Conservation (phyloP, 169 alveolate genomes). For the Hammondia hammondi region DNA sequence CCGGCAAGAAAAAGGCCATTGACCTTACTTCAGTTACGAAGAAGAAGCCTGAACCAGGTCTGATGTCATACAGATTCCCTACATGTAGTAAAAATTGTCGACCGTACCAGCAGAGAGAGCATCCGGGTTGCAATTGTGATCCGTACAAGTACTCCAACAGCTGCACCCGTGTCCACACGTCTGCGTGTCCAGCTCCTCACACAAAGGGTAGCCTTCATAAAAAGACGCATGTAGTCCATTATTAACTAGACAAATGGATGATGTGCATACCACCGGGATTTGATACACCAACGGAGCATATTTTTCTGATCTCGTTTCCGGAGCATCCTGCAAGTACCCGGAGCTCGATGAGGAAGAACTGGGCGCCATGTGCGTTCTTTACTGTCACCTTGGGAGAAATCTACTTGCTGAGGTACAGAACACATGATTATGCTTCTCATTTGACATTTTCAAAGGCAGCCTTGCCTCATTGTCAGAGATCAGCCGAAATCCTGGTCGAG, state of each 20-base stretch:
- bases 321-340: constrained; percentile 27
- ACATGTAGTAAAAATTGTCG: background rate
- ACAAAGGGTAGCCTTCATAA: constrained; percentile 57
- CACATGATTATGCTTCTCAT: no score
- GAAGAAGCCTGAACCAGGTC: background rate
- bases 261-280: constrained; percentile 28
- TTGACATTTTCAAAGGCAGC: no score
- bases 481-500: constrained; percentile 49
- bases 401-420: background rate
- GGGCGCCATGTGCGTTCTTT: background rate
- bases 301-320: constrained; percentile 22
- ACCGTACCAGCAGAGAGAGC: constrained; percentile 33
- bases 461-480: constrained; percentile 55
- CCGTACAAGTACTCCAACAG: constrained; percentile 69
- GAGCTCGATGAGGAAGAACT: background rate
- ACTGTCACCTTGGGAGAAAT: background rate
- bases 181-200: constrained; percentile 51
- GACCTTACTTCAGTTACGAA: constrained; percentile 4
- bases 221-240: background rate
- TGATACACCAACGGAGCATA: constrained; percentile 56
- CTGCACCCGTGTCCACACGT: constrained; percentile 55
- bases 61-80: background rate
- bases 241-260: background rate
- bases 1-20: background rate
- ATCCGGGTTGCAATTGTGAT: constrained; percentile 2